phyloP scores from a whole-genome alignment of 805 yeast genomes.

The Sugiyamaella lignohabitans region DNA sequence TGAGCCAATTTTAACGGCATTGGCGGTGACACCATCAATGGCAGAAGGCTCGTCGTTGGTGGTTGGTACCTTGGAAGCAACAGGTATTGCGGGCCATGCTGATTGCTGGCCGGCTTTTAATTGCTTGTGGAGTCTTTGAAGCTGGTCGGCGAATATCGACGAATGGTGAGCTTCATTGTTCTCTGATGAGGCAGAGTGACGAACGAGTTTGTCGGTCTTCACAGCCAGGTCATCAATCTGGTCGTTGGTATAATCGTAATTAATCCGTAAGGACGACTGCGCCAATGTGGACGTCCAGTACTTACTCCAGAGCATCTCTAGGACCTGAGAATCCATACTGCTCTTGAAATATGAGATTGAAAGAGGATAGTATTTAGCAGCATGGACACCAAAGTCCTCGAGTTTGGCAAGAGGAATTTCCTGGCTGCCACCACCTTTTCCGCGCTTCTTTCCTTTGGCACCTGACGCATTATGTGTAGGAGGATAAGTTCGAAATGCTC shows the following conservation, averaged over 20 bases:
- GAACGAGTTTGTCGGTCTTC: constrained; percentile 12
- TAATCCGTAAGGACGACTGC: constrained; percentile 24
- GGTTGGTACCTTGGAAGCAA: not conserved
- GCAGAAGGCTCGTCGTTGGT: not conserved
- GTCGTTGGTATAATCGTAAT: constrained; percentile 25
- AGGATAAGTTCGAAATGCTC: constrained; percentile 75
- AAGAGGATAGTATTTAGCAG: constrained; percentile 61
- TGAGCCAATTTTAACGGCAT: constrained; percentile 15
- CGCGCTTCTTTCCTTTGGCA: constrained; percentile 11
- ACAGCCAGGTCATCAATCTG: constrained; percentile 27
- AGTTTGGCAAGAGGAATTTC: constrained; percentile 45
- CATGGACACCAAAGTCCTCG: constrained; percentile 65
- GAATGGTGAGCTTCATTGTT: not conserved
- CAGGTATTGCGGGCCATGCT: not conserved
- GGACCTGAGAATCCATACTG: constrained; percentile 42
- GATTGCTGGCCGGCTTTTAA: not conserved
- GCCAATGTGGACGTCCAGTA: constrained; percentile 42
- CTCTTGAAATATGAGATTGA: constrained; percentile 55
- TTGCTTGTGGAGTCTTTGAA: not conserved
- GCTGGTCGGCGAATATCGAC: not conserved
- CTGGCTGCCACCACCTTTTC: not conserved
- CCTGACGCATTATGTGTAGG: constrained; percentile 29
- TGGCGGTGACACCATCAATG: not conserved
- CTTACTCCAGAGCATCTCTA: constrained; percentile 40
- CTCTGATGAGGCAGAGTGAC: not conserved